Base-by-base conservation (phyloP, 192 early-diverging fungal genomes). In the Geranomyces variabilis region DNA sequence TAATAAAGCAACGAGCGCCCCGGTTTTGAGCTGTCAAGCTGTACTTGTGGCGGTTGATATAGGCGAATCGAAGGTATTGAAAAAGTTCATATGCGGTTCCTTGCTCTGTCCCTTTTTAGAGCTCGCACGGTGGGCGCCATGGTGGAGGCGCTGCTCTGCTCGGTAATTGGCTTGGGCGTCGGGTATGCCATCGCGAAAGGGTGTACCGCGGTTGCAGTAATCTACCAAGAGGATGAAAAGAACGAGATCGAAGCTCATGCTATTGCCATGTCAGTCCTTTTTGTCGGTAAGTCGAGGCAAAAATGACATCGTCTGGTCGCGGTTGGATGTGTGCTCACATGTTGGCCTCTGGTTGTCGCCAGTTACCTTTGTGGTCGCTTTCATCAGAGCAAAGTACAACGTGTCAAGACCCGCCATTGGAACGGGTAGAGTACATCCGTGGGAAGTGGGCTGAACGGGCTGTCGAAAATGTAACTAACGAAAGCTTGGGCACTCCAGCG, bases 341-440 rank as follows among this genome's bases (percentile, higher is more conserved):
- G 8, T 41, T 19, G 13, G 22, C 19, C 22, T 12, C 55, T 56
- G 13, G 9, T 24, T 30, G 55, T 56, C 53, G 1, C 14, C 31
- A 51, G 67, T 44, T 8, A 83, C 81, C 65, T 87, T 81, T 72
- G 31, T 72, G 0, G 43, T 85, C 68, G 83, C 83, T 36, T 84
- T 85, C 48, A 80, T 83, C 67, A 83, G 84, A 67, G 86, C 86
- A 28, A 84, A 84, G 53, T 72, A 30, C 22, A 44, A 26, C n/a
- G 69, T 72, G 13, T 49, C 57, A 19, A 63, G 83, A 12, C 77
- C 80, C 9, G 81, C 86, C 43, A 79, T 87, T 22, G 71, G 61
- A 31, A 84, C 83, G 24, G 86, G 80, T 41, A 41, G 10, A 41
- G 36, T 21, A 78, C 78, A 41, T 34, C n/a, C n/a, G n/a, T n/a